Base-by-base conservation (phyloP, 2,329 filamentous ascomycete species). In the Cryoendolithus antarcticus region DNA sequence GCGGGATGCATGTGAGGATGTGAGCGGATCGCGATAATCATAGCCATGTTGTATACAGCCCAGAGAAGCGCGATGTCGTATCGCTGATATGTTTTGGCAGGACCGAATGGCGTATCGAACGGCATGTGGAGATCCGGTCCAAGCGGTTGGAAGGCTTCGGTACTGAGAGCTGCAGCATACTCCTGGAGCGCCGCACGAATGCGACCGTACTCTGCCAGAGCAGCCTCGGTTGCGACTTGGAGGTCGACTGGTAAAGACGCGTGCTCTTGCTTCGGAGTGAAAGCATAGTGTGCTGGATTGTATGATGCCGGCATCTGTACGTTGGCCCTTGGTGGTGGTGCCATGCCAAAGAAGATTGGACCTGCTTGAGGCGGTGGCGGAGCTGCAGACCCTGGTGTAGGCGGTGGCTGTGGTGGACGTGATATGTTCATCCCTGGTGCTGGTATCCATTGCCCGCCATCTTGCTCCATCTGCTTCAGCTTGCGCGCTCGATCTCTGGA, bases 1-100 rank as follows among this genome's bases (percentile, higher is more conserved):
- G 88, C 79, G 0, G 89, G 86, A 1, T 88, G 89, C 86, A 95
- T 95, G 15, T 74, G 75, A 0, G 91, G 91, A 49, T 95, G 88
- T 1, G 79, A 71, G 28, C 91, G 74, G 43, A 89, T 69, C n/a
- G 91, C 71, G 39, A 88, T 72, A 41, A 96, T 89, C 34, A 86
- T 71, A 1, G 80, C 80, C 69, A 89, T 84, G 60, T 93, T 82
- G 58, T 84, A 88, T 47, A 88, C 81, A 55, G 83, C 77, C 85
- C 86, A 94, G 13, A 95, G 70, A 28, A 84, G 81, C 2, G 83
- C 84, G 46, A 96, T 82, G n/a, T 81, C 80, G 57, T 86, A 89
- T 2, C 83, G 89, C 24, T 84, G 75, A 56, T 93, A 95, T 47
- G 86, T 77, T 5, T 86, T 64, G 0, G 84, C 81, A 2, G 76